These are phyloP conservation scores for Calonectria henricotiae DNA, from an alignment of 2,329 filamentous ascomycete species.

Conservation along the genomic window DNA sequence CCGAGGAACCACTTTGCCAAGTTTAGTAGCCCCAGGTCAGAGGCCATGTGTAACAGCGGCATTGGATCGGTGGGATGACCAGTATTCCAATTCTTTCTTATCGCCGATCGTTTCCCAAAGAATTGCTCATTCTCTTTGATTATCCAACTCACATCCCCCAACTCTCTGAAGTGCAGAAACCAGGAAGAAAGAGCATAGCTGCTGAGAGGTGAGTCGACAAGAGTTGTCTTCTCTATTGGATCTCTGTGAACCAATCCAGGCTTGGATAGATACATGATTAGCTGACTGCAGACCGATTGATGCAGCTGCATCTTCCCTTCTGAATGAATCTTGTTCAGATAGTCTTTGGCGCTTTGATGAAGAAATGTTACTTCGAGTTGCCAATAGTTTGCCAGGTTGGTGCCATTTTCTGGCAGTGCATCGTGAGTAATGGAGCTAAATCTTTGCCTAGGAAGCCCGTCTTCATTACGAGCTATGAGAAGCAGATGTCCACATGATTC, in stretches of 20 bases:
- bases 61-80: neutral
- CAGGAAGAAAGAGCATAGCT: neutral
- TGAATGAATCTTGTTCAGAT: neutral
- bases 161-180: neutral
- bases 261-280: neutral
- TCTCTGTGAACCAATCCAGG: neutral
- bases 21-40: neutral
- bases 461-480: conserved; percentile 2
- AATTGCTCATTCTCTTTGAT: neutral
- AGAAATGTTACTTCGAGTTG: neutral
- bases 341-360: conserved; percentile 18
- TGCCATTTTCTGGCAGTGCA: neutral
- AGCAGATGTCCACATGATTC: conserved; percentile 37
- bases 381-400: neutral
- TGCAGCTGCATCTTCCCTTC: neutral
- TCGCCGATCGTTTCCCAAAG: neutral
- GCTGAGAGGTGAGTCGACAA: neutral
- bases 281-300: neutral
- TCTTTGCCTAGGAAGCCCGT: neutral
- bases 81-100: neutral
- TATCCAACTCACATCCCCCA: conserved; percentile 1
- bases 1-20: conserved; percentile 7
- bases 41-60: conserved; percentile 2
- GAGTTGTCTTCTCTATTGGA: neutral
- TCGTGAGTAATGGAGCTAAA: neutral